A percentile compares a stretch with the other conserved stretches of the same genome.
phyloP scores from a whole-genome alignment of 257 asterid species.

The Gentiana macrophylla region DNA sequence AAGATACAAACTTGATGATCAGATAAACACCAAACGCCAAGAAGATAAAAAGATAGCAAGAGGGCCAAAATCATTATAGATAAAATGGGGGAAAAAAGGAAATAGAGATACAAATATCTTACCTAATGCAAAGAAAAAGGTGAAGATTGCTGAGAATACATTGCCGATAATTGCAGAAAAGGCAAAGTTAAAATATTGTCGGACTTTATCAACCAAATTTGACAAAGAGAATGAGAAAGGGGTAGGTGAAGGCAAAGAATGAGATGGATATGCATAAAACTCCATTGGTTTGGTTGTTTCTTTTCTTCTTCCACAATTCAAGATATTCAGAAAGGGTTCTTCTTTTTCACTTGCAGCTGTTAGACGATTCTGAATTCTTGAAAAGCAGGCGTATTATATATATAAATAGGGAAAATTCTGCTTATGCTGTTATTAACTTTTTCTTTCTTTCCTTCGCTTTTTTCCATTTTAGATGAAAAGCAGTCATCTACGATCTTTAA shows the following conservation, averaged over 20 bases:
- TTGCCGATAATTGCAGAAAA: constrained; percentile 68
- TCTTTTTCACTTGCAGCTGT: too few relatives aligned
- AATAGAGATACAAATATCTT: constrained; percentile 11
- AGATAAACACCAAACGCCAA: constrained; percentile 2
- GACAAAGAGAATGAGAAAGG: constrained; percentile 32
- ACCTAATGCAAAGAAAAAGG: constrained; percentile 91
- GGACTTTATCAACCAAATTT: constrained; percentile 49
- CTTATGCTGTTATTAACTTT: too few relatives aligned
- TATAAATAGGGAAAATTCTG: too few relatives aligned
- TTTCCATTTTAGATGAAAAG: too few relatives aligned
- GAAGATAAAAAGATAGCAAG: constrained; percentile 2
- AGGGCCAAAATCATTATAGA: neutral
- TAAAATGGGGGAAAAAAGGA: neutral
- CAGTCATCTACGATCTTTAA: too few relatives aligned
- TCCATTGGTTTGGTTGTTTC: constrained; percentile 36
- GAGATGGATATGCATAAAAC: constrained; percentile 65
- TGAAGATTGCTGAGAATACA: constrained; percentile 80
- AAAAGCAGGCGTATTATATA: too few relatives aligned
- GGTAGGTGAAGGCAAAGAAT: constrained; percentile 44
- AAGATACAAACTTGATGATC: constrained; percentile 9
- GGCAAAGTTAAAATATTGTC: constrained; percentile 53
- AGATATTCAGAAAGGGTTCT: too few relatives aligned
- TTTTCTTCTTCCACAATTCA: too few relatives aligned
- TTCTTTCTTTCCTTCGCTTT: too few relatives aligned
- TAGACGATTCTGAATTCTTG: too few relatives aligned